Conservation (phyloP, 78 protist genomes). For the Dictyostelium firmibasis region DNA sequence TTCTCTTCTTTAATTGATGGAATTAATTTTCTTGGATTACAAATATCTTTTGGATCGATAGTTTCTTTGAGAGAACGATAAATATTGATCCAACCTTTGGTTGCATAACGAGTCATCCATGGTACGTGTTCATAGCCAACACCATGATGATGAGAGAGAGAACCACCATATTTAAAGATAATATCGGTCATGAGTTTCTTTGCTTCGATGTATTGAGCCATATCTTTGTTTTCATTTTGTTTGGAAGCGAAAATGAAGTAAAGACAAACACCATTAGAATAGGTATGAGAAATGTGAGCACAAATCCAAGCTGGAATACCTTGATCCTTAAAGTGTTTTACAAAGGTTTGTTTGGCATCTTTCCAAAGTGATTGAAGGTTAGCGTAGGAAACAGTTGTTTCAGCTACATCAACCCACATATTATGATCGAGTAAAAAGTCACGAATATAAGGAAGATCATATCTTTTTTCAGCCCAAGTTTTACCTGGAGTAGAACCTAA, state of each 20-base stretch:
- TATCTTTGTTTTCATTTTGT: conserved; percentile 47
- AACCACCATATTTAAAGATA: conserved; percentile 83
- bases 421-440: conserved; percentile 76
- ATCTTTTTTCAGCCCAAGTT: conserved; percentile 77
- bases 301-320: conserved; percentile 80
- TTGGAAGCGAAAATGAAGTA: conserved; percentile 81
- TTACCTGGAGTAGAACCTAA: conserved; percentile 56
- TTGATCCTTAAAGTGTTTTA: conserved; percentile 19
- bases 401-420: conserved; percentile 82
- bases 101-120: conserved; percentile 75
- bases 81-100: conserved; percentile 60
- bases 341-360: conserved; percentile 78
- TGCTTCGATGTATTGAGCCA: conserved; percentile 59
- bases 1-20: conserved; percentile 61
- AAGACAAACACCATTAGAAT: conserved; percentile 79
- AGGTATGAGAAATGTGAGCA: conserved; percentile 77
- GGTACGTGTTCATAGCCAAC: conserved; percentile 85
- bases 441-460: conserved; percentile 88
- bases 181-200: conserved; percentile 79
- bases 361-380: conserved; percentile 77
- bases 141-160: conserved; percentile 90
- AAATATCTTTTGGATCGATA: conserved; percentile 84
- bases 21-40: conserved; percentile 77
- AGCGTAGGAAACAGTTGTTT: conserved; percentile 68
- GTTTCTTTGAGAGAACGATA: conserved; percentile 70